Evolutionary conservation across 352 stramenopile species (phyloP).

Genomic region (Globisporangium alternatum): DNA sequence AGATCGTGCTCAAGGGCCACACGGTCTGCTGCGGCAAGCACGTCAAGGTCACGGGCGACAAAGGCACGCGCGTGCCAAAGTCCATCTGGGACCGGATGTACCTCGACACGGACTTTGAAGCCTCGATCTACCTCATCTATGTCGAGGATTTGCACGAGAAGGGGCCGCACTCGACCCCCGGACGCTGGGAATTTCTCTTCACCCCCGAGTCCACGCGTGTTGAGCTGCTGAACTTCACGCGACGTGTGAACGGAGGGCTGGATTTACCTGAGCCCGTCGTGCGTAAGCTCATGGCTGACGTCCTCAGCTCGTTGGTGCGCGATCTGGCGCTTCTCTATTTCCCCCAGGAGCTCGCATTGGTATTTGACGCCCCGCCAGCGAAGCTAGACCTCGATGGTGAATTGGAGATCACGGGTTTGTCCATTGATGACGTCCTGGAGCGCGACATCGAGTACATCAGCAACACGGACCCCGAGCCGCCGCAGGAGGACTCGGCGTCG

Average conservation of each 20-base stretch:
- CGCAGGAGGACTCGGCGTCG: slow-evolving; percentile 4
- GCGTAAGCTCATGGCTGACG: slow-evolving; percentile 65
- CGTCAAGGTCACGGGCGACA: slow-evolving; percentile 75
- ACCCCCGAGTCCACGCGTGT: slow-evolving; percentile 52
- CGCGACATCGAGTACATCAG: slow-evolving; percentile 30
- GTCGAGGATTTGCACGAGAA: slow-evolving; percentile 47
- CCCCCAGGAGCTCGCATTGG: slow-evolving; percentile 52
- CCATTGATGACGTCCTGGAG: slow-evolving; percentile 67
- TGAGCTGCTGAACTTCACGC: slow-evolving; percentile 64
- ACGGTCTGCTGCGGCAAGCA: slow-evolving; percentile 67
- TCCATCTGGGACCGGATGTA: slow-evolving; percentile 81
- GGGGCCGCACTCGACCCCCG: slow-evolving; percentile 16
- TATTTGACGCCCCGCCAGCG: slow-evolving; percentile 48
- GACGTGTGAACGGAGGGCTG: slow-evolving; percentile 61
- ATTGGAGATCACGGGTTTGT: slow-evolving; percentile 44
- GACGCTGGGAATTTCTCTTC: slow-evolving; percentile 65
- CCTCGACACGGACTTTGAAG: slow-evolving; percentile 65
- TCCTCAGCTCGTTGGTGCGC: slow-evolving; percentile 57
- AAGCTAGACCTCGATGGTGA: slow-evolving; percentile 62
- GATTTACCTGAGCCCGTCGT: slow-evolving; percentile 69
- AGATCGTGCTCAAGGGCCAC: slow-evolving; percentile 58
- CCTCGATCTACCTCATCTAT: slow-evolving; percentile 57
- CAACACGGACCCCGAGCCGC: slow-evolving; percentile 4
- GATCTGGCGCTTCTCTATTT: slow-evolving; percentile 67
- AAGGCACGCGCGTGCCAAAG: slow-evolving; percentile 72